Conservation (phyloP, 257 asterid species). For the Lavandula angustifolia region DNA sequence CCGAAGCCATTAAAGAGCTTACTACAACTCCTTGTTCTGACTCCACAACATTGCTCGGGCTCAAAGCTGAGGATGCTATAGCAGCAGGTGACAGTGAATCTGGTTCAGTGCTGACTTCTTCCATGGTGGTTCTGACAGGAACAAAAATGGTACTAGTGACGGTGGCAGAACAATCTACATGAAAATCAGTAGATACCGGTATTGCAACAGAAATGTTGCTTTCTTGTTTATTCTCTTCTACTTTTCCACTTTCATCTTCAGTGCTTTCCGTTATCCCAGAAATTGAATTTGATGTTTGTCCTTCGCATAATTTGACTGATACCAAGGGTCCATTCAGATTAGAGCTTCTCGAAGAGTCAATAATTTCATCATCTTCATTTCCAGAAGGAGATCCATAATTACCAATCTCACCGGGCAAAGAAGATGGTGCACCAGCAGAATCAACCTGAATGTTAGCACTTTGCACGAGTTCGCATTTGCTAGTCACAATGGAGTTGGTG, state of each 20-base stretch:
- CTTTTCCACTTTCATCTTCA: constrained; percentile 35
- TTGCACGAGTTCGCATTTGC: constrained; percentile 26
- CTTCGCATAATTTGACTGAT: constrained; percentile 15
- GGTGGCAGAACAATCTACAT: constrained; percentile 17
- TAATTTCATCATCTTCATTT: constrained; percentile 25
- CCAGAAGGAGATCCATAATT: constrained; percentile 24
- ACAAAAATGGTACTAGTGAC: constrained; percentile 33
- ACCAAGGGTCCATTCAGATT: constrained; percentile 22
- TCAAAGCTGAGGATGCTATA: constrained; percentile 36
- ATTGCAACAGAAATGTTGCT: constrained; percentile 20
- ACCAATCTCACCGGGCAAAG: constrained; percentile 28
- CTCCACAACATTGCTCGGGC: constrained; percentile 30
- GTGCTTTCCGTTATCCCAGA: constrained; percentile 30
- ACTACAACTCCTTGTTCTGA: constrained; percentile 18
- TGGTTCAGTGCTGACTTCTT: constrained; percentile 33
- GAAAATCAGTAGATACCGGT: constrained; percentile 23
- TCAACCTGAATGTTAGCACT: constrained; percentile 29
- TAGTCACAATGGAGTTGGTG: constrained; percentile 21
- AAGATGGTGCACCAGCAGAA: constrained; percentile 25
- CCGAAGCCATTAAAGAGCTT: constrained; percentile 21
- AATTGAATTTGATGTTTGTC: constrained; percentile 10
- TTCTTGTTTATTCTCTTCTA: constrained; percentile 29
- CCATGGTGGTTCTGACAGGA: constrained; percentile 33
- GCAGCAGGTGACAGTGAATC: constrained; percentile 38
- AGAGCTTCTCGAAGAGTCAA: constrained; percentile 30